Base-by-base conservation (phyloP, 2,329 filamentous ascomycete species). In the Monosporascus sp. region DNA sequence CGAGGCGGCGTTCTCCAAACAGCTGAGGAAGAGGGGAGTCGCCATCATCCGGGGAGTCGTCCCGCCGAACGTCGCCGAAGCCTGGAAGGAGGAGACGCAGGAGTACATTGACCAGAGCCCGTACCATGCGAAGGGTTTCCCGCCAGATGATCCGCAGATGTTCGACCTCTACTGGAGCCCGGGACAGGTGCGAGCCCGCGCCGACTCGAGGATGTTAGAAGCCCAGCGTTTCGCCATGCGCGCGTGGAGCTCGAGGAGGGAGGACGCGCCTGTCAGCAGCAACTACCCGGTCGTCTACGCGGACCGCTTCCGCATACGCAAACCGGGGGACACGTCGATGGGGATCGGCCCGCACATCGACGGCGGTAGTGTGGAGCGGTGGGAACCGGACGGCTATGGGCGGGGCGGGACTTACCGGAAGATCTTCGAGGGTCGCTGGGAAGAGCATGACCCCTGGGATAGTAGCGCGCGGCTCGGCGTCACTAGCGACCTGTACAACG, bases 361-460 rank as follows among this genome's bases (percentile, higher is more conserved):
- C 63, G 86, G 87, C 26, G 88, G 88, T 37, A 88, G 85, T 53
- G 81, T 90, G 1, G 88, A 91, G 71, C 78, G 88, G 4, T 91
- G 88, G 88, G 87, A 91, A 67, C 75, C 77, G 26, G 73, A 81
- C 1, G 87, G 88, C 1, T 91, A 91, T 61, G 83, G 85, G 0
- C 72, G 66, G 1, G 80, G 85, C 19, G 75, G 78, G 7, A 87
- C 91, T 4, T 96, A 96, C 69, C 80, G 86, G 55, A 70, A 78
- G 16, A 81, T 97, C 14, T 86, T 90, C 55, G 70, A 80, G n/a
- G 92, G 92, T 0, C 71, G 77, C 1, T 96, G 91, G 91, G 89
- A 94, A 45, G 69, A 79, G 8, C 91, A 91, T 64, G 90, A 96
- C 64, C 84, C 91, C 0, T 97, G 87, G 82, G 90, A 96, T 62